Evolutionary conservation across 2,329 filamentous ascomycete genomes (phyloP).

Genomic region (Coniochaeta sp.): DNA sequence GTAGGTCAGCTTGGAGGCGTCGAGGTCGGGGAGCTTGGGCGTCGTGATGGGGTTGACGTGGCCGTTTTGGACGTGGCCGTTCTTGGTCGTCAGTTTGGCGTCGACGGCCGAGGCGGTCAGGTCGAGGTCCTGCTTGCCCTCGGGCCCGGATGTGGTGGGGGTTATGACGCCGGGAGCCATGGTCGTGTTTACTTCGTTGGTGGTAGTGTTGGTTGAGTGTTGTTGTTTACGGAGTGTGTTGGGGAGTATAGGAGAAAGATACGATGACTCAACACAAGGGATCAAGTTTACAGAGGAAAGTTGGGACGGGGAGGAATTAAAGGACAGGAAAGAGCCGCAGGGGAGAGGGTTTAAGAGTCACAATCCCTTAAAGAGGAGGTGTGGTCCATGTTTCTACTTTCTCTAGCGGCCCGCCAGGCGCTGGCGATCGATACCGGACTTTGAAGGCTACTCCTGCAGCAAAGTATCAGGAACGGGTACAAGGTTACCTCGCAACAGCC

Average conservation of each 20-base stretch:
- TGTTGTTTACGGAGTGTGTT: neutral
- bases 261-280: neutral
- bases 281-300: neutral
- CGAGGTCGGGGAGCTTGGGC: constrained; percentile 46
- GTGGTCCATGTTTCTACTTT: too few species aligned
- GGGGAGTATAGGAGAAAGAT: neutral
- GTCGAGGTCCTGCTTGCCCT: constrained; percentile 39
- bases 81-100: constrained; percentile 3
- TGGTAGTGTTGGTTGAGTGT: constrained; percentile 24
- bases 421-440: neutral
- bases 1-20: constrained; percentile 55
- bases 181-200: constrained; percentile 38
- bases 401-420: neutral
- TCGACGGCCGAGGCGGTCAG: constrained; percentile 45
- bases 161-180: constrained; percentile 22
- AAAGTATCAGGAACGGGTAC: neutral
- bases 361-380: neutral
- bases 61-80: constrained; percentile 13
- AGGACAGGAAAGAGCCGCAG: neutral
- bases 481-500: neutral
- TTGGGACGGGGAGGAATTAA: neutral
- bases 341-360: neutral
- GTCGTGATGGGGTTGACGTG: constrained; percentile 19
- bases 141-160: constrained; percentile 28
- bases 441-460: neutral